Base-by-base conservation (phyloP, 2,329 filamentous ascomycete genomes). In the Rachicladosporium sp. region DNA sequence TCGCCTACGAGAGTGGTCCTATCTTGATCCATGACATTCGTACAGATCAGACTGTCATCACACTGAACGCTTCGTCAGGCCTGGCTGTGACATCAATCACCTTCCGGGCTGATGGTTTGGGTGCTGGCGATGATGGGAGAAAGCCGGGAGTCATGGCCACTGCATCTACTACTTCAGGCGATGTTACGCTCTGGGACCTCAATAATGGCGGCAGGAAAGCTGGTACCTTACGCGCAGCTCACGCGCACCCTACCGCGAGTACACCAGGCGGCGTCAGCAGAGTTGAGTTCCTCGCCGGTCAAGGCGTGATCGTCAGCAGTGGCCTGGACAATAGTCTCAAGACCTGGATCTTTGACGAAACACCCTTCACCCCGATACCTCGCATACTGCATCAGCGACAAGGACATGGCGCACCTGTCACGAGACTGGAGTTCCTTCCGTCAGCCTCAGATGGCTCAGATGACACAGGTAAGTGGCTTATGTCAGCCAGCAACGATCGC, bases 311-410 rank as follows among this genome's bases (percentile, higher is more conserved):
- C 32, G 69, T 96, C 21, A 94, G 87, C 7, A 91, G 86, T 47
- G 93, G 91, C 4, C 71, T 83, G 36, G 91, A 98, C 59, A 98
- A 98, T 62, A 85, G 88, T 7, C 67, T 98, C 43, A 93, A 89
- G 58, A 88, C 87, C 4, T 95, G 89, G 89, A 91, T 96, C 45
- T 94, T 95, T 51, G 89, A 96, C 54, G 81, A 93, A 58, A 80
- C 80, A 0, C 88, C 89, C 0, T 94, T 94, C 58, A 91, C 84
- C 0, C 79, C 88, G 0, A 72, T 88, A 8, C 91, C 91, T 2
- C 76, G 89, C 11, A 81, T 86, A 19, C 67, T 98, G 23, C 91
- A 98, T 60, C 76, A 77, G 3, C 76, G 91, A 48, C 87, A 83
- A 49, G 91, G 91, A 2, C 91, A 98, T 58, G 85, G 88, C 7